Conservation (phyloP, 2,329 filamentous ascomycete species). For the Aspergillus arachidicola region DNA sequence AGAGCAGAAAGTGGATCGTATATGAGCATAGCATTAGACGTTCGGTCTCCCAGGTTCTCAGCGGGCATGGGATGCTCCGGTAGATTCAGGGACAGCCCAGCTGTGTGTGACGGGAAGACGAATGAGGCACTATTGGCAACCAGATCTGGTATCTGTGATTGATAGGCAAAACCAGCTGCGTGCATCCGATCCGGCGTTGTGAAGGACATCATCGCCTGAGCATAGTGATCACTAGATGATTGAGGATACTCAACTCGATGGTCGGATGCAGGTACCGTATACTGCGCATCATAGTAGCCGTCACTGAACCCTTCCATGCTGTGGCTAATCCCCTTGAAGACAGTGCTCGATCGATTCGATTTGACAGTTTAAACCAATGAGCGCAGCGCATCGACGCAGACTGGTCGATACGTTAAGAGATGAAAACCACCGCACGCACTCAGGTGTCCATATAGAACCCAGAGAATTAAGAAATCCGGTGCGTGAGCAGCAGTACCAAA, state of each 20-base stretch:
- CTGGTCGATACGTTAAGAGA: background rate
- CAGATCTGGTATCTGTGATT: slow-evolving; percentile 13
- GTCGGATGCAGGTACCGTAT: slow-evolving; percentile 12
- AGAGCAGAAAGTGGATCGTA: slow-evolving; percentile 27
- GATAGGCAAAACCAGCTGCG: slow-evolving; percentile 17
- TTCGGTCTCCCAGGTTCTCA: slow-evolving; percentile 19
- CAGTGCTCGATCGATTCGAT: slow-evolving; percentile 24
- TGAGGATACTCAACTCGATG: slow-evolving; percentile 8
- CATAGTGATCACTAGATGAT: slow-evolving; percentile 12
- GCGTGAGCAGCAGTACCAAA: background rate
- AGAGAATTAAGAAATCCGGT: background rate
- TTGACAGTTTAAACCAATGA: slow-evolving; percentile 17
- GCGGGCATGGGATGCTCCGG: background rate
- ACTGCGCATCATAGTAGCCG: slow-evolving; percentile 20
- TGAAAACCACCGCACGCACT: background rate
- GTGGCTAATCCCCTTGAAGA: slow-evolving; percentile 13
- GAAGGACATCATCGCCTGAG: slow-evolving; percentile 17
- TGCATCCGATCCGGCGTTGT: slow-evolving; percentile 14
- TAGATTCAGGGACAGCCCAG: slow-evolving; percentile 19
- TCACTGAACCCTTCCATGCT: slow-evolving; percentile 20
- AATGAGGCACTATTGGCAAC: slow-evolving; percentile 9
- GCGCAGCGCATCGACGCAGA: slow-evolving; percentile 15
- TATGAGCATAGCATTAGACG: slow-evolving; percentile 28
- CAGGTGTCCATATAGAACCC: background rate
- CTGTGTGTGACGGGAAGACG: slow-evolving; percentile 22